A percentile compares a stretch with the other conserved stretches of the same genome.
phyloP scores from a whole-genome alignment of 1,284 basidiomycete genomes.

The Fomitopsis betulina region DNA sequence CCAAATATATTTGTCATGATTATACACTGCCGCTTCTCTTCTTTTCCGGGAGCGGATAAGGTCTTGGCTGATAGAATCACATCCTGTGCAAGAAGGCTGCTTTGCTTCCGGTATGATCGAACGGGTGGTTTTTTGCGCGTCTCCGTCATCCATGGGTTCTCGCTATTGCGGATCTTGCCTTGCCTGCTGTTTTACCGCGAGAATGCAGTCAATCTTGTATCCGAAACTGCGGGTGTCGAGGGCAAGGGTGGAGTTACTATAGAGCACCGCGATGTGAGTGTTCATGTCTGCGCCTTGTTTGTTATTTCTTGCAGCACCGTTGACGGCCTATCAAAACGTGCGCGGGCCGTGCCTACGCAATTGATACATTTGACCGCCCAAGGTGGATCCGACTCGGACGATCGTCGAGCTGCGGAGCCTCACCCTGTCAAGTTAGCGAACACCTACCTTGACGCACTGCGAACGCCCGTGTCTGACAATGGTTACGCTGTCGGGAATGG shows the following conservation, averaged over 20 bases:
- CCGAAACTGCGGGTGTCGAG: too few relatives aligned
- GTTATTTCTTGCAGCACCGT: too few relatives aligned
- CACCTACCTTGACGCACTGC: background rate
- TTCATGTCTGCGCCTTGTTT: too few relatives aligned
- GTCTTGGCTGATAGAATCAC: background rate
- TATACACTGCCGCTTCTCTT: too few relatives aligned
- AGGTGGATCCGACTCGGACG: background rate
- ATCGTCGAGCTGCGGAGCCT: background rate
- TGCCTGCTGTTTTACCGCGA: background rate
- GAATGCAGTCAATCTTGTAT: too few relatives aligned
- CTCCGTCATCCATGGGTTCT: background rate
- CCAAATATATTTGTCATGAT: too few relatives aligned
- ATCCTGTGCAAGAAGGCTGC: background rate
- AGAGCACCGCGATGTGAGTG: too few relatives aligned
- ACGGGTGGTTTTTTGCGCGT: background rate
- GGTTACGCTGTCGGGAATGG: background rate
- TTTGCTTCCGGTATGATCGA: background rate
- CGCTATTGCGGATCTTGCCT: background rate
- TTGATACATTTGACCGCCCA: background rate
- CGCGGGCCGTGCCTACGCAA: background rate
- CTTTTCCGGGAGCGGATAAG: too few relatives aligned
- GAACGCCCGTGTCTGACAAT: background rate
- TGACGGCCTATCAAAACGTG: background rate
- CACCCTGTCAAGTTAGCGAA: background rate
- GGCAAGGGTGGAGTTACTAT: too few relatives aligned